Base-by-base conservation (phyloP, 2,329 filamentous ascomycete genomes). In the Colletotrichum incanum region DNA sequence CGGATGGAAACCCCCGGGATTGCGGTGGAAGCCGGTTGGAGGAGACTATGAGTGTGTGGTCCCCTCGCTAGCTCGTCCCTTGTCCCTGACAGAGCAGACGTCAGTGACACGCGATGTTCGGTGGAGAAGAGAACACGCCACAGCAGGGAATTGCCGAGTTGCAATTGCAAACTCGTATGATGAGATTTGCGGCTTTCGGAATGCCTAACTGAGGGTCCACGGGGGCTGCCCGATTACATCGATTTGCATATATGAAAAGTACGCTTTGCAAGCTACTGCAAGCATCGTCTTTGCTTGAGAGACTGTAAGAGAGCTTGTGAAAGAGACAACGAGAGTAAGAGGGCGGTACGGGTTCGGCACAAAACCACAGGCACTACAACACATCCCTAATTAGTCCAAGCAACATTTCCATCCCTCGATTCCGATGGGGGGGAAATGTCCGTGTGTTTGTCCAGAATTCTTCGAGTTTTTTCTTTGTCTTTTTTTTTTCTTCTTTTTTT, bases 141-240 rank as follows among this genome's bases (percentile, higher is more conserved):
- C 59, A 60, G 52, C 65, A 72, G 52, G 65, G 59, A 72, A 64
- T 64, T 69, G 65, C 69, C 69, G 69, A 69, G 45, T 55, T 64
- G 59, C 69, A 68, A 54, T 52, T 64, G 59, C 59, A 69, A 72
- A 69, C 69, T 72, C 69, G 69, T 72, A 72, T 72, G 69, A 72
- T 72, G 65, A 63, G 59, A 31, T 64, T 64, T 64, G 59, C 59
- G 45, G 28, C 56, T 68, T 59, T 65, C 37, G 58, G 37, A 47
- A 39, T 67, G 49, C 50, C 41, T 60, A 55, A 43, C 47, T 62
- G 20, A 12, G 55, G 56, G 49, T 3, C 62, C 55, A 55, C 47
- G 62, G 28, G 28, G 20, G 11, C 31, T 39, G 47, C 55, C 67
- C 55, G 56, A 56, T 67, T 18, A 43, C 50, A 16, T 16, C 47